Conservation (phyloP, 225 moss, liverwort and hornwort genomes). For the Physcomitrium patens region DNA sequence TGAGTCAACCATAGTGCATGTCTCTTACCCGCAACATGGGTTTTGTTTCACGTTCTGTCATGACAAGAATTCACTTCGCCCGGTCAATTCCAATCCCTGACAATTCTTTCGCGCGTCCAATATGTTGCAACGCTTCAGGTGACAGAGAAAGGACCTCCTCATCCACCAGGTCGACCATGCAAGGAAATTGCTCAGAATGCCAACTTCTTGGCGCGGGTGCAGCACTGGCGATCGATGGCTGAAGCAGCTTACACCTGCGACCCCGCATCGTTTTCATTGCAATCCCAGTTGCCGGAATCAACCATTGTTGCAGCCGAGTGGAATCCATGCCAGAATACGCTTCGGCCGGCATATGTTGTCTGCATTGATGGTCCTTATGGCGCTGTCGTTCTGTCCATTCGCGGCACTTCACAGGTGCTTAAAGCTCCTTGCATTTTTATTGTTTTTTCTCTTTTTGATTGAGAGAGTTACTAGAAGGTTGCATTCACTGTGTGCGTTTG, state of each 20-base stretch:
- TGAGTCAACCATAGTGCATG: no score
- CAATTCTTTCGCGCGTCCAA: neutral
- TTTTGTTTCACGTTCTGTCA: neutral
- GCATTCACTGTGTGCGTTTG: neutral
- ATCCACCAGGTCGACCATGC: slow-evolving; percentile 64
- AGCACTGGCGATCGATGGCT: slow-evolving; percentile 83
- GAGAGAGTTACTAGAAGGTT: slow-evolving; percentile 1
- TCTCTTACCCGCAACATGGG: neutral
- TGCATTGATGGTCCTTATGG: slow-evolving; percentile 83
- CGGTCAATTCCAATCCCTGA: neutral
- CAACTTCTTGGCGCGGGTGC: slow-evolving; percentile 71
- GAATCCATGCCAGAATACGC: slow-evolving; percentile 68
- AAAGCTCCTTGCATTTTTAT: neutral
- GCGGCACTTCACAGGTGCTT: slow-evolving; percentile 81
- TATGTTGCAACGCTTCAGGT: slow-evolving; percentile 54
- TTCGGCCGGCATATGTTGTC: slow-evolving; percentile 86
- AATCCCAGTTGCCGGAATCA: slow-evolving; percentile 85
- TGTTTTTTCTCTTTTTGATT: neutral
- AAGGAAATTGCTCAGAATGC: slow-evolving; percentile 57
- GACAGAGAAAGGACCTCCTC: slow-evolving; percentile 69
- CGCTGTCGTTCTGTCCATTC: slow-evolving; percentile 90
- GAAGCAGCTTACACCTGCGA: slow-evolving; percentile 81
- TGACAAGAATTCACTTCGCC: neutral
- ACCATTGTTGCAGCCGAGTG: slow-evolving; percentile 76
- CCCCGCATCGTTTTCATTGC: slow-evolving; percentile 79